Evolutionary conservation across 371 early-diverging fungal species (phyloP), one percentile per base, ranked within the genome.

Genomic region (Dichotomocladium elegans): DNA sequence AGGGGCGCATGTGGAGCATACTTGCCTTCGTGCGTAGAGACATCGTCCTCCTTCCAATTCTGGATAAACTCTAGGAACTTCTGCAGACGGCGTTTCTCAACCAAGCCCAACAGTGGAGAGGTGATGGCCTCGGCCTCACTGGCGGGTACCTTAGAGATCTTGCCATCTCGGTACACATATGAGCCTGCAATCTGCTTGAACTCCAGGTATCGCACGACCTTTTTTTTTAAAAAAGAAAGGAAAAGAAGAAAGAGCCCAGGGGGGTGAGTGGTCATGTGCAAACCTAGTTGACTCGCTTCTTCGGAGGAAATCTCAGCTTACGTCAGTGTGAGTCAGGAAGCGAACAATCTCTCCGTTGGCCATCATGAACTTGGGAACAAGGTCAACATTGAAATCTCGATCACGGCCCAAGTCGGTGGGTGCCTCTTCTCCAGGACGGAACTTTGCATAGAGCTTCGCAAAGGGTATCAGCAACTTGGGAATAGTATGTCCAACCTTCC

Each of bases 351-450:
- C 90, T 46, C 93, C 97, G 60, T 93, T 95, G 46, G 96, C 98
- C 94, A 99, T 96, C 83, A 99, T 92, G 72, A 99, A 97, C 83
- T 99, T 99, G 64, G 99, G 99, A 43, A 99, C 95, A 64, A 99
- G 74, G 70, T 99, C 99, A 35, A 99, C 88, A 74, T 92, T 95
- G 72, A 89, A 99, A 77, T 99, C 96, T 44, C 94, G 89, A 71
- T 95, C 94, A 37, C 85, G 80, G 25, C 96, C 98, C 50, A 92
- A 81, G 26, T 61, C 59, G 4, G 69, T 65, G 7, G 92, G 85
- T 21, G 89, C 81, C 34, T 74, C 69, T 41, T 72, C 68, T 37
- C 82, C 89, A 55, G 73, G 58, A 40, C 94, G 87, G 83, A 90
- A 96, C 70, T 92, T 93, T 60, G 80, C 68, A 71, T 84, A 96